Evolutionary conservation across 768 basidiomycete genomes (phyloP), one percentile per base, ranked within the genome.

Genomic region (Rhodotorula babjevae): DNA sequence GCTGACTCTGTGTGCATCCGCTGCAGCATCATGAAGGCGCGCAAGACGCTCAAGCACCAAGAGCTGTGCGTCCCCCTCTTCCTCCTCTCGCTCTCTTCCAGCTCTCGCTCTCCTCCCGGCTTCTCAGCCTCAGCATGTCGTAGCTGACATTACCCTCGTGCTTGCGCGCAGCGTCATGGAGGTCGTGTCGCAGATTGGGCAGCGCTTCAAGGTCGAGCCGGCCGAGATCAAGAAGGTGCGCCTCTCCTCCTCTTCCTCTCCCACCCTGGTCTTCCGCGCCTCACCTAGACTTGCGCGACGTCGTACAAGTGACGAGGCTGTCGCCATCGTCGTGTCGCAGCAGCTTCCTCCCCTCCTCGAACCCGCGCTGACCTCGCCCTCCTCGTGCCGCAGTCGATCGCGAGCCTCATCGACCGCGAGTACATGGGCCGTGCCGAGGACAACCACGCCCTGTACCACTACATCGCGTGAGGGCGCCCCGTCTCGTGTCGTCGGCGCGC

Each of bases 141-240:
- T 46, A 21, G 21, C 31, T 36, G 33, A 33, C 31, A 3, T 1
- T 25, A 2, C 23, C 1, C 12, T 33, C 23, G 3, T 6, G 2
- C 19, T 6, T 21, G n/a, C 16, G 16, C 27, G 12, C 70, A 75
- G 74, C 9, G 89, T 91, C 81, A 86, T 87, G 62, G 88, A 88
- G 74, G 91, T 91, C 18, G 87, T 96, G 68, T 88, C 91, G 29
- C 89, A 92, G 33, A 91, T 98, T 61, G 90, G 89, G 81, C 87
- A 83, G 53, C 90, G 94, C 77, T 98, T 97, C 81, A 85, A 87
- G 67, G 94, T 94, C 58, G 87, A 89, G 71, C 89, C 95, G 36
- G 85, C 85, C 70, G 85, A 86, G 78, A 93, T 97, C 82, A 97
- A 97, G 84, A 86, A 87, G 79, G 84, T 77, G 25, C 59, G 77